Evolutionary conservation across 768 basidiomycete genomes (phyloP).

Genomic region (Lactarius pseudohatsudake): DNA sequence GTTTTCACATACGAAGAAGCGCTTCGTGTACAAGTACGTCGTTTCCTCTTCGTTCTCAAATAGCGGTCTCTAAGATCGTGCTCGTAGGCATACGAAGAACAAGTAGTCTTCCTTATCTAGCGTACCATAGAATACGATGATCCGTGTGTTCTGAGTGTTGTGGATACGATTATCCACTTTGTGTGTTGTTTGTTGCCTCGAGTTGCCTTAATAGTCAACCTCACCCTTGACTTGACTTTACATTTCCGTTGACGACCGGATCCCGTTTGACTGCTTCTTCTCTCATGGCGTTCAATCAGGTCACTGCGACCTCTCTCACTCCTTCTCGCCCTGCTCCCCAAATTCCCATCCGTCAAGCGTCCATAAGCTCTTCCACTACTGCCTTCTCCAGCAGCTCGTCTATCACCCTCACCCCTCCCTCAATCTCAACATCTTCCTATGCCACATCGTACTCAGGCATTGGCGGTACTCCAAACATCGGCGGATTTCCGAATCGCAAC

Average conservation of each 20-base stretch:
- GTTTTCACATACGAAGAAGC: conserved; percentile 87
- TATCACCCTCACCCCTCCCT: conserved; percentile 48
- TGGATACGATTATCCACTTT: neutral
- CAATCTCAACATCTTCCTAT: conserved; percentile 60
- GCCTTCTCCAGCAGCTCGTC: conserved; percentile 59
- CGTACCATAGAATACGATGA: neutral
- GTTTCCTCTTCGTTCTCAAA: neutral
- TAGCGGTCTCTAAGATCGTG: neutral
- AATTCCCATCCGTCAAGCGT: conserved; percentile 54
- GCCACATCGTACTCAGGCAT: conserved; percentile 73
- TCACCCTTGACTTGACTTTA: conserved; percentile 1
- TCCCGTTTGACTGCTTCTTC: conserved; percentile 11
- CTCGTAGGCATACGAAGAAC: conserved; percentile 44
- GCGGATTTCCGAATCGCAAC: conserved; percentile 70
- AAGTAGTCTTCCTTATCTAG: conserved; percentile 33
- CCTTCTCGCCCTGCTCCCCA: conserved; percentile 79
- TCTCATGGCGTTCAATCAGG: conserved; percentile 50
- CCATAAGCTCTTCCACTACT: conserved; percentile 47
- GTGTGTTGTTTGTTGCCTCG: neutral
- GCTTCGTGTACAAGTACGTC: conserved; percentile 81
- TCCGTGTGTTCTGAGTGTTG: too few relatives aligned
- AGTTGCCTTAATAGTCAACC: conserved; percentile 1
- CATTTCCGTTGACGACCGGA: neutral
- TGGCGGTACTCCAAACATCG: conserved; percentile 82
- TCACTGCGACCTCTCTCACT: conserved; percentile 59